A percentile compares a stretch with the other conserved stretches of the same genome.
These are phyloP conservation scores for Circinella umbellata DNA, from an alignment of 371 early-diverging fungal species.

Conservation along the genomic window DNA sequence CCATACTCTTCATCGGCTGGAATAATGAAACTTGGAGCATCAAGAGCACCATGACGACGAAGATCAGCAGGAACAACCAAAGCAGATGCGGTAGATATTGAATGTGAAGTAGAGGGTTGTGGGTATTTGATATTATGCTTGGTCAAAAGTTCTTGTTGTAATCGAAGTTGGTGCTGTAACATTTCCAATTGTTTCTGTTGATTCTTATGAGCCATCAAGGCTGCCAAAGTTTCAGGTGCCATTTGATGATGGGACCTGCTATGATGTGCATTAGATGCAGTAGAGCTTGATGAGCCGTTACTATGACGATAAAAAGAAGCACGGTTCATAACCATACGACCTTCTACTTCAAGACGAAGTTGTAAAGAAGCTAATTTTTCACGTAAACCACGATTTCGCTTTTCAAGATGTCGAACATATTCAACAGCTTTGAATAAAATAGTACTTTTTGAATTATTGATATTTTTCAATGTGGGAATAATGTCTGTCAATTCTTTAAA, in stretches of 20 bases:
- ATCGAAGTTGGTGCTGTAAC: slow-evolving; percentile 27
- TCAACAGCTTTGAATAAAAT: slow-evolving; percentile 61
- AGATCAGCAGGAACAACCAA: slow-evolving; percentile 22
- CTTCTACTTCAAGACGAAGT: slow-evolving; percentile 50
- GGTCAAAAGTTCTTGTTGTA: slow-evolving; percentile 41
- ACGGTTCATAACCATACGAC: slow-evolving; percentile 24
- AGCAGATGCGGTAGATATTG: slow-evolving; percentile 5
- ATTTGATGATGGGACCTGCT: not conserved
- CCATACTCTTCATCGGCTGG: slow-evolving; percentile 34
- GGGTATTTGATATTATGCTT: slow-evolving; percentile 24
- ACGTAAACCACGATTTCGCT: slow-evolving; percentile 55
- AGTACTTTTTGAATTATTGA: slow-evolving; percentile 59
- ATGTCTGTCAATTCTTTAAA: slow-evolving; percentile 83
- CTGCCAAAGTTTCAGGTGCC: slow-evolving; percentile 33
- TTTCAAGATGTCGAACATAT: slow-evolving; percentile 49
- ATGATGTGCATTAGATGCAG: not conserved
- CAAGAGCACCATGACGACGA: slow-evolving; percentile 2
- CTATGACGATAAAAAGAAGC: slow-evolving; percentile 14
- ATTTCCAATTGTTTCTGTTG: slow-evolving; percentile 37
- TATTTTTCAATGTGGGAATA: slow-evolving; percentile 70
- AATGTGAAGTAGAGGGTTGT: too few species aligned
- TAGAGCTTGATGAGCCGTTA: too few species aligned
- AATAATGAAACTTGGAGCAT: slow-evolving; percentile 35
- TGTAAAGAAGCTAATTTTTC: slow-evolving; percentile 60
- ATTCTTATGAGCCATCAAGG: slow-evolving; percentile 49